Evolutionary conservation across 1,284 basidiomycete genomes (phyloP).

Genomic region (Ceratobasidium papillatum): DNA sequence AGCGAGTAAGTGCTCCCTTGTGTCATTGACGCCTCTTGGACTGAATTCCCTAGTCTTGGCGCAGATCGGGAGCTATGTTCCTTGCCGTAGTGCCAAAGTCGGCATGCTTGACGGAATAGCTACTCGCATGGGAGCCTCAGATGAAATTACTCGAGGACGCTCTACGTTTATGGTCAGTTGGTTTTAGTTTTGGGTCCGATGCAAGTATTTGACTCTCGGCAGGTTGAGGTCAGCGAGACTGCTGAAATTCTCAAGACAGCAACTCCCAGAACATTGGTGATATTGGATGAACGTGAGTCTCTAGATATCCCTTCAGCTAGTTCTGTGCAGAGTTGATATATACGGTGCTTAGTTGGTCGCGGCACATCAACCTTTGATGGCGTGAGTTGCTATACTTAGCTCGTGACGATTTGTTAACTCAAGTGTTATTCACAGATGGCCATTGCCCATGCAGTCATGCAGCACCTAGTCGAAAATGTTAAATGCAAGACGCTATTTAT

Average conservation of each 20-base stretch:
- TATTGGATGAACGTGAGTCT: slow-evolving; percentile 69
- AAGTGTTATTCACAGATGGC: slow-evolving; percentile 74
- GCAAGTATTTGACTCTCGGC: slow-evolving; percentile 49
- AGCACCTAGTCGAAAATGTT: slow-evolving; percentile 70
- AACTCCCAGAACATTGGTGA: slow-evolving; percentile 77
- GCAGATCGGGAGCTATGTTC: slow-evolving; percentile 63
- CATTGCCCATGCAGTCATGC: slow-evolving; percentile 80
- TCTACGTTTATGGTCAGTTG: slow-evolving; percentile 58
- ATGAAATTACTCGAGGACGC: slow-evolving; percentile 49
- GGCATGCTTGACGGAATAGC: slow-evolving; percentile 85
- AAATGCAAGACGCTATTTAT: slow-evolving; percentile 90
- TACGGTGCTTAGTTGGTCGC: slow-evolving; percentile 53
- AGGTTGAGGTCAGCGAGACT: slow-evolving; percentile 93
- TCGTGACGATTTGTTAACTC: neutral
- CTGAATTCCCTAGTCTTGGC: slow-evolving; percentile 67
- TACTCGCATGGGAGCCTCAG: slow-evolving; percentile 80
- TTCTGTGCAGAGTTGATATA: slow-evolving; percentile 62
- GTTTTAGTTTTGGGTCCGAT: slow-evolving; percentile 83
- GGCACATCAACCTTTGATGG: slow-evolving; percentile 89
- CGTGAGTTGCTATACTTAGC: slow-evolving; percentile 55
- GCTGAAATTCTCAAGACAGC: slow-evolving; percentile 85
- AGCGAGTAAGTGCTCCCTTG: slow-evolving; percentile 36
- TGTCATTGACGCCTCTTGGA: slow-evolving; percentile 65
- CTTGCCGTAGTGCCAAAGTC: slow-evolving; percentile 75
- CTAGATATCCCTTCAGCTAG: neutral